Evolutionary conservation across 164 flowering plant genomes (phyloP), one percentile per base, ranked within the genome.

Genomic region (Aristolochia californica): DNA sequence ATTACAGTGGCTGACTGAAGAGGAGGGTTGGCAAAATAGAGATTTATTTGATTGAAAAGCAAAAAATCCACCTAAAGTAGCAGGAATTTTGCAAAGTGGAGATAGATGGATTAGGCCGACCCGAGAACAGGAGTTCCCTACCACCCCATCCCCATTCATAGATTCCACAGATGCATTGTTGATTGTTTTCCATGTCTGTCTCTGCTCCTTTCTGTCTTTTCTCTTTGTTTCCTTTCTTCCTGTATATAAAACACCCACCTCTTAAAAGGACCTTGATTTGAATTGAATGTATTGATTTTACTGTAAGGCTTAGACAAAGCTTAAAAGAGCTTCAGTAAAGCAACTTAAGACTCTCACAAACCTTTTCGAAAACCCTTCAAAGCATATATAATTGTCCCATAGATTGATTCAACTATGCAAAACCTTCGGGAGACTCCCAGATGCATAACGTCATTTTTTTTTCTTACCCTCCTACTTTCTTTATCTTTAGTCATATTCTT

Each of bases 191-290:
- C 56, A 15, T 28, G 27, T 56, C 17, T 71, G 79, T 72, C 66
- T 70, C 70, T 57, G 68, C 70, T 65, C 74, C 81, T 85, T 85
- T 82, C 69, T 80, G 84, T 76, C 83, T 65, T 77, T 80, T 74
- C 67, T 72, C 67, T 73, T 72, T 74, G 71, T 66, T 68, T 60
- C 70, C 73, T 70, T 74, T 71, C 65, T 68, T 60, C 70, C 73
- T 73, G 55, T 16, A 75, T 65, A 78, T 70, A 72, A 78, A 66
- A 78, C 74, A 74, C 84, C 87, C 87, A 78, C 77, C 70, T 72
- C 71, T 62, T 67, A 34, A 78, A 78, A 76, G 80, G 76, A 17
- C 45, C 65, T 74, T 80, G 76, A 75, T 70, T 78, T 76, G 70
- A 74, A 73, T 63, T 63, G 65, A 70, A 71, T 63, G 65, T 43